Evolutionary conservation across 1,139 yeast genomes (phyloP).

Genomic region (Blastobotrys raffinosifermentans): DNA sequence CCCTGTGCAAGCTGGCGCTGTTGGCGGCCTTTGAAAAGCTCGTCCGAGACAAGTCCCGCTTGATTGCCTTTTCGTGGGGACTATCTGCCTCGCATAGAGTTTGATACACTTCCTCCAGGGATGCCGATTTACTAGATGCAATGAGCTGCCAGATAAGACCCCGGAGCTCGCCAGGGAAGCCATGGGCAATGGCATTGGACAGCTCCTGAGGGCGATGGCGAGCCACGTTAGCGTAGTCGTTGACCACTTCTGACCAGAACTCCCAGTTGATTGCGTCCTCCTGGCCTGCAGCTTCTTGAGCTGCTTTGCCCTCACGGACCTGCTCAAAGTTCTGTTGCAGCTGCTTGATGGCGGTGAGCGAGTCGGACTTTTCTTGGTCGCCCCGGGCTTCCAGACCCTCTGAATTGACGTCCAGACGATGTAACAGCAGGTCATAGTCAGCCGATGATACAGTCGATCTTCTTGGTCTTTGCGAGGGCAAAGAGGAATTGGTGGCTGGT

Average conservation of each 20-base stretch:
- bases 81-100: constrained; percentile 50
- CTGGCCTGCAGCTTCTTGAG: constrained; percentile 12
- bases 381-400: constrained; percentile 38
- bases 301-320: constrained; percentile 33
- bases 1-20: constrained; percentile 57
- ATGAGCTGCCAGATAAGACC: constrained; percentile 92
- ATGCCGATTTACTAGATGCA: constrained; percentile 68
- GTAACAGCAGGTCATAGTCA: constrained; percentile 43
- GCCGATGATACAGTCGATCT: constrained; percentile 24
- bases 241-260: constrained; percentile 78
- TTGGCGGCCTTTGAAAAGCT: constrained; percentile 58
- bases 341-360: constrained; percentile 53
- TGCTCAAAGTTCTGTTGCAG: constrained; percentile 58
- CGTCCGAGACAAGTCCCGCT: constrained; percentile 77
- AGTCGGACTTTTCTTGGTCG: constrained; percentile 39
- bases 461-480: constrained; percentile 3
- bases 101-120: constrained; percentile 63
- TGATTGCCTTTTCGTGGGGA: constrained; percentile 69
- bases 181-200: constrained; percentile 56
- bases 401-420: constrained; percentile 43
- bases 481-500: constrained; percentile 6
- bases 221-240: constrained; percentile 66
- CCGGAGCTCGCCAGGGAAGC: constrained; percentile 79
- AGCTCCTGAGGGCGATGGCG: constrained; percentile 54
- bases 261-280: constrained; percentile 61